Evolutionary conservation across 768 basidiomycete genomes (phyloP), one percentile per base, ranked within the genome.

Genomic region (Pilatotrama ljubarskyi): DNA sequence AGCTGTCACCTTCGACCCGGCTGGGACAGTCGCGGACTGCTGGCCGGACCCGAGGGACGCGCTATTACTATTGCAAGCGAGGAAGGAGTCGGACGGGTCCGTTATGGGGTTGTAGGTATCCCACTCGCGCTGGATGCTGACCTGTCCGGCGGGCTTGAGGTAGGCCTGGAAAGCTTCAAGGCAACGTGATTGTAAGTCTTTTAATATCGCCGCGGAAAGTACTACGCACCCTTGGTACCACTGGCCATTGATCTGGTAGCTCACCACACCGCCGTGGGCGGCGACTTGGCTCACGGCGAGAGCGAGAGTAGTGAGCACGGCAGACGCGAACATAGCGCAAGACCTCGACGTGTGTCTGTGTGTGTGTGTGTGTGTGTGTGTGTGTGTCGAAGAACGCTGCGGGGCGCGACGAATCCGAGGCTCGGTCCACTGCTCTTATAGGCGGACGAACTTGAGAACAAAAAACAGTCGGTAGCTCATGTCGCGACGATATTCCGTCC

Each of bases 91-190:
- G n/a, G 72, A 73, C 11, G 74, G 69, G 64, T 70, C 66, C 22
- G 71, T 72, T 64, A 78, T 72, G 14, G 77, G 78, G 63, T 78
- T 73, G 51, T 77, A 78, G 10, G 69, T 71, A 58, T 75, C 73
- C 75, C 76, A 77, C 63, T 73, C 71, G 49, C 74, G 72, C 69
- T 76, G 69, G 60, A 78, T 77, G 43, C 71, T 72, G 36, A 59
- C 66, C 65, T 79, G 77, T 17, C 76, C 75, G 18, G 65, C 61
- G 20, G 77, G 73, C 0, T 73, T 69, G 64, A 76, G 75, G 71
- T 78, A 79, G 5, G 77, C 62, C 40, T 68, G 58, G 60, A 73
- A n/a, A 74, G 0, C 74, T 73, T 51, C n/a, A 43, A 3, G 9
- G n/a, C n/a, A n/a, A n/a, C 13, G 22, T 6, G 43, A n/a, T 35